These are phyloP conservation scores for Amphirosellinia nigrospora DNA, from an alignment of 495 filamentous ascomycete genomes.

Conservation along the genomic window DNA sequence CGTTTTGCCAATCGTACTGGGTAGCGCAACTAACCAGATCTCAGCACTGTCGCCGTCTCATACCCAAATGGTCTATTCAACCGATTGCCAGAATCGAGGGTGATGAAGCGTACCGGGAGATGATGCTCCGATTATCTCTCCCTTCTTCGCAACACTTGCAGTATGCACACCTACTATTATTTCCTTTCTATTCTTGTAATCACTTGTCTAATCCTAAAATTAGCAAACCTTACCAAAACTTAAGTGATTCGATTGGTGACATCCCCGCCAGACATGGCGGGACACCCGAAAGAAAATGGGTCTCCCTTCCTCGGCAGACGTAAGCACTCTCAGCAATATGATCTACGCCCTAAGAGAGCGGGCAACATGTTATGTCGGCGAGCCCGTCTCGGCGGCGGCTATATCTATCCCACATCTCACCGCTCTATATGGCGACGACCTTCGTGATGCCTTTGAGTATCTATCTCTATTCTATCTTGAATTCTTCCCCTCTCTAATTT, in stretches of 20 bases:
- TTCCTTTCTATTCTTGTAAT: background rate
- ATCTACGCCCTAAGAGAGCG: constrained; percentile 20
- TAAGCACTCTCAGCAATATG: constrained; percentile 26
- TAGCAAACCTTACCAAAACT: background rate
- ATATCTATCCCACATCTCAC: constrained; percentile 28
- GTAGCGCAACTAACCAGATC: background rate
- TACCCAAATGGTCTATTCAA: constrained; percentile 22
- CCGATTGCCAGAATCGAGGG: constrained; percentile 21
- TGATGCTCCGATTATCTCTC: constrained; percentile 26
- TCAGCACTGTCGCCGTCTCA: constrained; percentile 23
- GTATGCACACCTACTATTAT: background rate
- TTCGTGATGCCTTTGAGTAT: constrained; percentile 27
- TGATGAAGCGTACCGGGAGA: constrained; percentile 19
- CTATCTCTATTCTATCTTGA: constrained; percentile 19
- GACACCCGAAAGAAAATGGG: constrained; percentile 18
- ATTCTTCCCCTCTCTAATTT: constrained; percentile 14
- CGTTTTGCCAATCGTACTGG: background rate
- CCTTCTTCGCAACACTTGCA: constrained; percentile 18
- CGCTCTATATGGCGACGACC: constrained; percentile 27
- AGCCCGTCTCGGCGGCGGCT: constrained; percentile 26
- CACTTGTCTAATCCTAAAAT: constrained; percentile 1
- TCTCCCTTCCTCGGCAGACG: constrained; percentile 25
- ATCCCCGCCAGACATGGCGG: constrained; percentile 11
- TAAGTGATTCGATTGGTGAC: background rate
- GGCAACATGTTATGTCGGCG: constrained; percentile 20